Conservation (phyloP, 495 filamentous ascomycete species). For the Trichoderma erinaceum region DNA sequence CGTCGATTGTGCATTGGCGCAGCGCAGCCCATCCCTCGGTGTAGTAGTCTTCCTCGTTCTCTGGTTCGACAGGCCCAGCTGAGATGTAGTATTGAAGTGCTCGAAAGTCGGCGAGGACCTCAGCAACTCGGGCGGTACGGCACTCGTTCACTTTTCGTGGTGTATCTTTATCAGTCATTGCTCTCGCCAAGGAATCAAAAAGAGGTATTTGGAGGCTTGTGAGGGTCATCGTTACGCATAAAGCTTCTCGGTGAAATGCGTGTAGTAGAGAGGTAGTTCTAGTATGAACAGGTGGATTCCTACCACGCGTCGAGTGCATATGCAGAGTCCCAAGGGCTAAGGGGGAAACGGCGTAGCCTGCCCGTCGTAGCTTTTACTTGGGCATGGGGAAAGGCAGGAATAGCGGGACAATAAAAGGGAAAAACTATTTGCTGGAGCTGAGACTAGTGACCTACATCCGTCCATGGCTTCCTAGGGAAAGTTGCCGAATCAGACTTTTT, state of each 20-base stretch:
- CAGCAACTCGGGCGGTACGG: slow-evolving; percentile 72
- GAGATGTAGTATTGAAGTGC: slow-evolving; percentile 76
- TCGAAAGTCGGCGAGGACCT: slow-evolving; percentile 80
- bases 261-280: not conserved
- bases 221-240: not conserved
- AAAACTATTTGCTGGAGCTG: not conserved
- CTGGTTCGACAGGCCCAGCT: slow-evolving; percentile 54
- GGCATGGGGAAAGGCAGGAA: not conserved
- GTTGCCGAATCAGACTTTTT: not conserved
- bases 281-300: not conserved
- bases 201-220: not conserved
- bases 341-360: not conserved
- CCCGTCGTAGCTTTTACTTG: not conserved
- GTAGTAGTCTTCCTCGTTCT: slow-evolving; percentile 61
- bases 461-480: not conserved
- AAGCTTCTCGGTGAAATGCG: not conserved
- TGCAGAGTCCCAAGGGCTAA: not conserved
- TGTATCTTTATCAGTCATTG: not conserved
- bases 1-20: slow-evolving; percentile 66
- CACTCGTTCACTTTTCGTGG: slow-evolving; percentile 71
- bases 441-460: slow-evolving; percentile 5
- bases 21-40: slow-evolving; percentile 73
- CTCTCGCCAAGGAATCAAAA: not conserved
- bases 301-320: not conserved
- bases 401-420: not conserved